A percentile compares a stretch with the other conserved stretches of the same genome.
Evolutionary conservation across 1,284 basidiomycete species (phyloP).

Genomic region (Ganoderma sp.): DNA sequence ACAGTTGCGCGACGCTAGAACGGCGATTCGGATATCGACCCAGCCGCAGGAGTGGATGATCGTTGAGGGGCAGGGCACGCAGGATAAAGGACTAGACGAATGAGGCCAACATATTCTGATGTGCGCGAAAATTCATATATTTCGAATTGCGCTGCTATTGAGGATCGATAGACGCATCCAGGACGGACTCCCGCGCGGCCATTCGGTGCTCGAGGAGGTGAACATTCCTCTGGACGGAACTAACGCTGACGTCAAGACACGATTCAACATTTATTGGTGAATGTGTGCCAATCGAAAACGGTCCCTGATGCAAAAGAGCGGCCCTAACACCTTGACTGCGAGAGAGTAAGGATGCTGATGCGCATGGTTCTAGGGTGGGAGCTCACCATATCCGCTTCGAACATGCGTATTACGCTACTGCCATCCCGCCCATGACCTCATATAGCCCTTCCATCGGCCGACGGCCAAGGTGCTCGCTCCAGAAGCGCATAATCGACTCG

Average conservation of each 20-base stretch:
- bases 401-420: conserved; percentile 21
- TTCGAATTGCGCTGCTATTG: not conserved
- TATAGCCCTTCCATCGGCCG: conserved; percentile 73
- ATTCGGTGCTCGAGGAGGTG: not conserved
- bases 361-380: not conserved
- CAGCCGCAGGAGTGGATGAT: not conserved
- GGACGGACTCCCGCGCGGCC: not conserved
- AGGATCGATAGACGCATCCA: not conserved
- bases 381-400: not conserved
- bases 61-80: not conserved
- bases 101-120: not conserved
- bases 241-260: not conserved
- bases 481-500: conserved; percentile 85
- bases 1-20: not conserved
- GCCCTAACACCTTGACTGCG: not conserved
- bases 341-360: not conserved
- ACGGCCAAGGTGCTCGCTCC: conserved; percentile 72
- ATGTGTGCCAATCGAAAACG: not conserved
- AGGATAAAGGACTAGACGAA: not conserved
- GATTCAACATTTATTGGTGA: not conserved
- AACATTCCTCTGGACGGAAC: not conserved
- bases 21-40: not conserved
- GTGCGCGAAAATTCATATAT: not conserved
- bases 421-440: conserved; percentile 64
- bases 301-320: not conserved